phyloP scores from a whole-genome alignment of 140 eudicot genomes.

The Flaveria floridana region DNA sequence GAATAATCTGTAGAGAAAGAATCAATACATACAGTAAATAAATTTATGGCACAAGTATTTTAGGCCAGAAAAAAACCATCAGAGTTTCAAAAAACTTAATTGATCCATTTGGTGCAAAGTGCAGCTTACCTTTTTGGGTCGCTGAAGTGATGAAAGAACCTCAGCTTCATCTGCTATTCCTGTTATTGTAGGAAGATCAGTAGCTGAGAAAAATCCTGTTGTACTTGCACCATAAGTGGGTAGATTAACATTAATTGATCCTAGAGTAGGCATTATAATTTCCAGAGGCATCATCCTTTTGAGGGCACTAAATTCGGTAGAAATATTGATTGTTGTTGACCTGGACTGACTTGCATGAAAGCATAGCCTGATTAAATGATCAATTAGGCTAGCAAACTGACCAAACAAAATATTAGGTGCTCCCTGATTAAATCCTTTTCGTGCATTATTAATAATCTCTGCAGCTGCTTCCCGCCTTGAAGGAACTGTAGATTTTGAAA shows the following conservation, averaged over 20 bases:
- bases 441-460: slow-evolving; percentile 84
- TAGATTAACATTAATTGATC: slow-evolving; percentile 75
- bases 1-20: slow-evolving; percentile 60
- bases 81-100: neutral
- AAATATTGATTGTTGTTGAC: slow-evolving; percentile 72
- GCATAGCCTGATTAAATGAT: slow-evolving; percentile 82
- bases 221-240: slow-evolving; percentile 66
- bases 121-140: slow-evolving; percentile 84
- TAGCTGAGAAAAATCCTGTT: slow-evolving; percentile 58
- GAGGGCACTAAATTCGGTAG: slow-evolving; percentile 88
- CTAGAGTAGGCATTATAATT: slow-evolving; percentile 89
- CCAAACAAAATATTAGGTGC: slow-evolving; percentile 60
- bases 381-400: slow-evolving; percentile 87
- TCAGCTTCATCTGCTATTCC: slow-evolving; percentile 99
- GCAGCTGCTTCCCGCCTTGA: slow-evolving; percentile 95
- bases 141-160: slow-evolving; percentile 94
- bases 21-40: slow-evolving; percentile 3
- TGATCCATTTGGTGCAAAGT: neutral
- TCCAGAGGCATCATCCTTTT: slow-evolving; percentile 98
- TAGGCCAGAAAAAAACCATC: neutral
- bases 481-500: slow-evolving; percentile 89
- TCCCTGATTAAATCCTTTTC: slow-evolving; percentile 62
- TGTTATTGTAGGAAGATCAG: slow-evolving; percentile 85
- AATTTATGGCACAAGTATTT: neutral
- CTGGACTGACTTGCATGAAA: slow-evolving; percentile 89